Evolutionary conservation across 2,329 filamentous ascomycete genomes (phyloP).

Genomic region (Aspergillus arachidicola): DNA sequence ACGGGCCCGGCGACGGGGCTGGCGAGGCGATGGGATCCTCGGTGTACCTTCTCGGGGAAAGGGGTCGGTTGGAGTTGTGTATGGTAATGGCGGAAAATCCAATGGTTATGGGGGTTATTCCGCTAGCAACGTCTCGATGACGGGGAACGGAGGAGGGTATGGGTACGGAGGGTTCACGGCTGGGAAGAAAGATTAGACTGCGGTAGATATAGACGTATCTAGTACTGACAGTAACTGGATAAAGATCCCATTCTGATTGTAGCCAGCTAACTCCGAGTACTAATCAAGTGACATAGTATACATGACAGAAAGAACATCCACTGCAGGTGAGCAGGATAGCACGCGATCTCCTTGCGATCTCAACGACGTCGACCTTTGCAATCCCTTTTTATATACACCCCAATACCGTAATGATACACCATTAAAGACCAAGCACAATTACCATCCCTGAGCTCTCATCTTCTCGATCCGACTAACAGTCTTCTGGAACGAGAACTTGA

Average conservation of each 20-base stretch:
- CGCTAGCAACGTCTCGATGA: constrained; percentile 32
- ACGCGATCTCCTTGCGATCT: background rate
- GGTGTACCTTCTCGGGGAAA: constrained; percentile 47
- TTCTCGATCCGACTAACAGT: constrained; percentile 46
- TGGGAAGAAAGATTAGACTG: constrained; percentile 44
- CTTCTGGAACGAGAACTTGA: constrained; percentile 46
- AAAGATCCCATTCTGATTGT: constrained; percentile 3
- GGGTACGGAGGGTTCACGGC: constrained; percentile 42
- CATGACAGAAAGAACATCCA: constrained; percentile 12
- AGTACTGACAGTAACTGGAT: constrained; percentile 9
- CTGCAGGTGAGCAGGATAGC: background rate
- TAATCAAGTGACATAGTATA: constrained; percentile 14
- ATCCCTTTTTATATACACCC: constrained; percentile 3
- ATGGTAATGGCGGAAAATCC: constrained; percentile 55
- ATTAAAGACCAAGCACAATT: constrained; percentile 10
- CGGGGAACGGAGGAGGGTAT: constrained; percentile 27
- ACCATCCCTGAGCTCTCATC: constrained; percentile 52
- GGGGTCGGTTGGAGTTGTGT: constrained; percentile 56
- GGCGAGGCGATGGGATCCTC: constrained; percentile 51
- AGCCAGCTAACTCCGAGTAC: constrained; percentile 6
- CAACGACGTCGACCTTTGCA: background rate
- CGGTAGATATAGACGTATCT: constrained; percentile 19
- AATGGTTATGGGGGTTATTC: constrained; percentile 61
- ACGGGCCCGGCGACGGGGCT: constrained; percentile 30
- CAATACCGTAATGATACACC: background rate